These are phyloP conservation scores for Filosporella fistucella DNA, from an alignment of 495 filamentous ascomycete species.

Conservation along the genomic window DNA sequence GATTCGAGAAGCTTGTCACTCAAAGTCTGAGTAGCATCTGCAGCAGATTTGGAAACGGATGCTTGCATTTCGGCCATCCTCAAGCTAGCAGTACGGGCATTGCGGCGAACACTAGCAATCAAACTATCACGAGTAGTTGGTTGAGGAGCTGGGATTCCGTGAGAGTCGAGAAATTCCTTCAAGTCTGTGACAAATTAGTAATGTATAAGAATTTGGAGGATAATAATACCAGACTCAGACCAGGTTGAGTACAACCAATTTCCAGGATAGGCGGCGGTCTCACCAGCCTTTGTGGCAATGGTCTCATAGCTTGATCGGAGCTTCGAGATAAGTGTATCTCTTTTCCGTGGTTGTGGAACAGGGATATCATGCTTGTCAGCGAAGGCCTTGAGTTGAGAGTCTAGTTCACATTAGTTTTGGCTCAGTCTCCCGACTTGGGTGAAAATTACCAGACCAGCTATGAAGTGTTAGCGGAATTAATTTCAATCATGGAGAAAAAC, in stretches of 20 bases:
- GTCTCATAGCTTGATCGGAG: slow-evolving; percentile 78
- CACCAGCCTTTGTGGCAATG: slow-evolving; percentile 76
- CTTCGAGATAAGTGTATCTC: slow-evolving; percentile 73
- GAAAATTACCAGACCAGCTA: slow-evolving; percentile 55
- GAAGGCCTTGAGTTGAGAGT: slow-evolving; percentile 88
- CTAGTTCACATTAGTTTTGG: slow-evolving; percentile 24
- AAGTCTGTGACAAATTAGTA: neutral
- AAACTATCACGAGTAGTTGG: slow-evolving; percentile 82
- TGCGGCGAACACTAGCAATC: slow-evolving; percentile 84
- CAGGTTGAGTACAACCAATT: slow-evolving; percentile 92
- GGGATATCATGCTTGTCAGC: slow-evolving; percentile 81
- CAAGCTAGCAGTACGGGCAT: slow-evolving; percentile 73
- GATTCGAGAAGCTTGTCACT: slow-evolving; percentile 81
- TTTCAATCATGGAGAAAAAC: slow-evolving; percentile 3
- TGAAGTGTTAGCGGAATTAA: slow-evolving; percentile 23
- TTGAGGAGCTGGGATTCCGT: slow-evolving; percentile 85
- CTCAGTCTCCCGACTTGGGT: neutral
- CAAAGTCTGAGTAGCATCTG: slow-evolving; percentile 62
- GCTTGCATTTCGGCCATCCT: slow-evolving; percentile 54
- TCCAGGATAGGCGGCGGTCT: slow-evolving; percentile 82
- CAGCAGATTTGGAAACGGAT: slow-evolving; percentile 61
- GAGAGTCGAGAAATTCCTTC: slow-evolving; percentile 49
- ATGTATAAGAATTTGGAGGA: slow-evolving; percentile 28
- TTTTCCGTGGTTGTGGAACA: slow-evolving; percentile 77
- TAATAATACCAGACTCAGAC: slow-evolving; percentile 53